These are phyloP conservation scores for Corylus heterophylla DNA, from an alignment of 306 rosid species.

Conservation along the genomic window DNA sequence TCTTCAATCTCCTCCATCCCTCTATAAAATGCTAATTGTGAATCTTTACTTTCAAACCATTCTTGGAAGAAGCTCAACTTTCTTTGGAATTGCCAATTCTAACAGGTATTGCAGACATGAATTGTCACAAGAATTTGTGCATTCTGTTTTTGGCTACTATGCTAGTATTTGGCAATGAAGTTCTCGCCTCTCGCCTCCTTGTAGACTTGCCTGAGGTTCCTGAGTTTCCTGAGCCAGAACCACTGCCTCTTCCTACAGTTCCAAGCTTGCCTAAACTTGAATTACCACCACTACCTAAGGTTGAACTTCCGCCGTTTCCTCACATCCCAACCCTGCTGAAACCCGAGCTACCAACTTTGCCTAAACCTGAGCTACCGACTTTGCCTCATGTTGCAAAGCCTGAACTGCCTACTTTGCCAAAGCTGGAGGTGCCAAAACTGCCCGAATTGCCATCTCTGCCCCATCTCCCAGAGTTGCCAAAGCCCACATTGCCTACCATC, in stretches of 20 bases:
- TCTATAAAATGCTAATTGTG: not conserved
- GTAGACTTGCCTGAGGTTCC: constrained; percentile 1
- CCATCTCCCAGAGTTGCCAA: not conserved
- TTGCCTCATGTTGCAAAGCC: not conserved
- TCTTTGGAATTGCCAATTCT: not conserved
- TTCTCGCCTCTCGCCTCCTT: not conserved
- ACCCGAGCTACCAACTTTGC: not conserved
- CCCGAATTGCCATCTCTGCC: not conserved
- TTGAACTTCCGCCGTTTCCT: not conserved
- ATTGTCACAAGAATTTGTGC: not conserved
- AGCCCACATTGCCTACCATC: not conserved
- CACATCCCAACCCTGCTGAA: not conserved
- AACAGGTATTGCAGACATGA: not conserved
- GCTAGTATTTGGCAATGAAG: not conserved
- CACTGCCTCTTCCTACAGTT: not conserved
- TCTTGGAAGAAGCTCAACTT: not conserved
- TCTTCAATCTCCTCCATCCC: not conserved
- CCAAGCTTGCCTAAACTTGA: constrained; percentile 10
- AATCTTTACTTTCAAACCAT: not conserved
- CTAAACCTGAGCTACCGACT: not conserved
- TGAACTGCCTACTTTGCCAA: not conserved
- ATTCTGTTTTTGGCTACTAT: not conserved
- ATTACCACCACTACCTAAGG: not conserved
- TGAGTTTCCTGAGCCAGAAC: not conserved
- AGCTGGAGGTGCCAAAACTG: constrained; percentile 2